Evolutionary conservation across 2,329 filamentous ascomycete genomes (phyloP), one percentile per base, ranked within the genome.

Genomic region (Colletotrichum sp.): DNA sequence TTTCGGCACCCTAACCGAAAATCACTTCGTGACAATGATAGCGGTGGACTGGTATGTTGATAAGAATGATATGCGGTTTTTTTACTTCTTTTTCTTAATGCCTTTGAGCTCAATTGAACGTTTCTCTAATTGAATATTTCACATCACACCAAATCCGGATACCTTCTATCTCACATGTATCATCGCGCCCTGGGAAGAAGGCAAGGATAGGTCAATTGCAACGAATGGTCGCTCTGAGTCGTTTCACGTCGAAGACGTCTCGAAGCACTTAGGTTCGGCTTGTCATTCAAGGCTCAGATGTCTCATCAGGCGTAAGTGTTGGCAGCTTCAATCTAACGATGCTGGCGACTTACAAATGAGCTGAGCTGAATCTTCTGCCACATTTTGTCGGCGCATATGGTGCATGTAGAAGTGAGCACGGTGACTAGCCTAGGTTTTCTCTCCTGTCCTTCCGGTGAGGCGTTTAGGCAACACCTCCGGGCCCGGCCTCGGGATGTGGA

Each of bases 1-100:
- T 73, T 71, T 62, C 72, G 68, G 72, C 62, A 65, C 52, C 10
- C 49, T 21, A 52, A 49, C 72, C 62, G 72, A 39, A 65, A 44
- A 74, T n/a, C 32, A 8, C 13, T 32, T n/a, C 15, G 10, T n/a
- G 9, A 28, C 39, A 21, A 21, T n/a, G 9, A 28, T 55, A 21
- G 13, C 44, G 6, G 12, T 52, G 44, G 2, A 52, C 44, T 52
- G 44, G 0, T 4, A 13, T n/a, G 15, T 5, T 68, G 32, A 28
- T 32, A 44, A 44, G 26, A 66, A 7, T 16, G 24, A 15, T 6
- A 21, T 52, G 44, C 44, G 2, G n/a, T 21, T 2, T 52, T 52
- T 52, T 52, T 2, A 1, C 44, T 7, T 21, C 10, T 49, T 2
- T 7, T 21, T 49, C 10, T 49, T 7, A 0, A 21, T 12, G 0